These are phyloP conservation scores for Podospora tetraspora DNA, from an alignment of 495 filamentous ascomycete genomes.

Conservation along the genomic window DNA sequence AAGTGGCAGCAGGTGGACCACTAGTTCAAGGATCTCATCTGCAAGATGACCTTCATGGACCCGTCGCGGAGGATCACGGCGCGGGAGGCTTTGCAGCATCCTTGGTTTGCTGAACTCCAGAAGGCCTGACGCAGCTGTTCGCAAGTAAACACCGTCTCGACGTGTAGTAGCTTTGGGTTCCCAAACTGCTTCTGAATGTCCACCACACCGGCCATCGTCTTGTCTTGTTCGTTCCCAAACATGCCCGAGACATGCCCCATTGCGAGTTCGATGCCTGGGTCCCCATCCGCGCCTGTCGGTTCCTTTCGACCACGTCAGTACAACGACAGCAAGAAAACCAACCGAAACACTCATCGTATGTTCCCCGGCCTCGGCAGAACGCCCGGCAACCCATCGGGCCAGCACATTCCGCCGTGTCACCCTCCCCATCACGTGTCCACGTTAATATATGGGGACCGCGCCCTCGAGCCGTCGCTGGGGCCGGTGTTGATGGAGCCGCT, in stretches of 20 bases:
- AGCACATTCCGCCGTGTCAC: slow-evolving; percentile 24
- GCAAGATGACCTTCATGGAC: too few relatives aligned
- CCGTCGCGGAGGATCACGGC: too few relatives aligned
- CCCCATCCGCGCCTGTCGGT: not conserved
- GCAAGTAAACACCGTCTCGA: too few relatives aligned
- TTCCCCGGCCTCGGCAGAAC: not conserved
- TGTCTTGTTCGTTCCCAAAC: not conserved
- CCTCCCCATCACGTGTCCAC: slow-evolving; percentile 19
- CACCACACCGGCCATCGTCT: not conserved
- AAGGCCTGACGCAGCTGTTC: too few relatives aligned
- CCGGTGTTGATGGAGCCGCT: slow-evolving; percentile 36
- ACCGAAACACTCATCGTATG: not conserved
- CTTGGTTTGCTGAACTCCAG: too few relatives aligned
- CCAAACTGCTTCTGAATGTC: not conserved
- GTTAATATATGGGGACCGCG: not conserved
- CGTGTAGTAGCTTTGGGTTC: too few relatives aligned
- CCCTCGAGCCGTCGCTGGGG: slow-evolving; percentile 17
- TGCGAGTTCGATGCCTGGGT: not conserved
- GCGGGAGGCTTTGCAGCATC: too few relatives aligned
- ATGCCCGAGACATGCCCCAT: slow-evolving; percentile 1
- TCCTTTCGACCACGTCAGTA: not conserved
- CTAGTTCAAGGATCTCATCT: too few relatives aligned
- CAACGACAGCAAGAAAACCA: not conserved
- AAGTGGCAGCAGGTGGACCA: too few relatives aligned
- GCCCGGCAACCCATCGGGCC: not conserved